Evolutionary conservation across 2,329 filamentous ascomycete species (phyloP).

Genomic region (Beauveria sp.): DNA sequence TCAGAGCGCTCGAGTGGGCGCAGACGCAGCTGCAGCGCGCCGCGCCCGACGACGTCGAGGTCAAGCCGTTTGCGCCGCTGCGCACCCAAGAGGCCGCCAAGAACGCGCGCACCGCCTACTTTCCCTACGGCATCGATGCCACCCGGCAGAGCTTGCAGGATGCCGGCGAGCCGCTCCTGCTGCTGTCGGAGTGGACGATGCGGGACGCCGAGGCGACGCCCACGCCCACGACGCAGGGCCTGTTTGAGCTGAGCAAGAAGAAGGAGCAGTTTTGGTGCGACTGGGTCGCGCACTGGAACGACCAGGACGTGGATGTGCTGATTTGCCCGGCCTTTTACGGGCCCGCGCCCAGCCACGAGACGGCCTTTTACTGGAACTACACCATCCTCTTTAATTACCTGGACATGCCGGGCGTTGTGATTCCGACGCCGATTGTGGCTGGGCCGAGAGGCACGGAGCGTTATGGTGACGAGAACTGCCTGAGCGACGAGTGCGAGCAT

Average conservation of each 20-base stretch:
- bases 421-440: slow-evolving; percentile 27
- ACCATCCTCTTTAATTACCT: slow-evolving; percentile 30
- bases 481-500: slow-evolving; percentile 21
- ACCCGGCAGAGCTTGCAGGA: slow-evolving; percentile 25
- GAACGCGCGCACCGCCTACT: slow-evolving; percentile 34
- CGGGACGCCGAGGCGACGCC: slow-evolving; percentile 22
- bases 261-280: slow-evolving; percentile 25
- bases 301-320: slow-evolving; percentile 30
- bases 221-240: slow-evolving; percentile 15
- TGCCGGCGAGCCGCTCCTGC: slow-evolving; percentile 35
- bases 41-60: slow-evolving; percentile 16
- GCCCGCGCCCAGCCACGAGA: slow-evolving; percentile 29
- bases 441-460: slow-evolving; percentile 20
- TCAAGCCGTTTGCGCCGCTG: slow-evolving; percentile 29
- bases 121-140: slow-evolving; percentile 33
- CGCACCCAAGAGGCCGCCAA: slow-evolving; percentile 21
- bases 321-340: slow-evolving; percentile 29
- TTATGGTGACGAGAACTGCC: neutral
- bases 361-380: slow-evolving; percentile 29
- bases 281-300: slow-evolving; percentile 27
- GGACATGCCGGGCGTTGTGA: slow-evolving; percentile 27
- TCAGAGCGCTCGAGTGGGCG: slow-evolving; percentile 28
- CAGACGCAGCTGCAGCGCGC: slow-evolving; percentile 15
- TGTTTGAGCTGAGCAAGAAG: slow-evolving; percentile 19
- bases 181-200: slow-evolving; percentile 34